Percentiles rank a stretch among this genome's conserved stretches.
phyloP scores from a whole-genome alignment of 108 stramenopile genomes.

The Seminavis robusta region DNA sequence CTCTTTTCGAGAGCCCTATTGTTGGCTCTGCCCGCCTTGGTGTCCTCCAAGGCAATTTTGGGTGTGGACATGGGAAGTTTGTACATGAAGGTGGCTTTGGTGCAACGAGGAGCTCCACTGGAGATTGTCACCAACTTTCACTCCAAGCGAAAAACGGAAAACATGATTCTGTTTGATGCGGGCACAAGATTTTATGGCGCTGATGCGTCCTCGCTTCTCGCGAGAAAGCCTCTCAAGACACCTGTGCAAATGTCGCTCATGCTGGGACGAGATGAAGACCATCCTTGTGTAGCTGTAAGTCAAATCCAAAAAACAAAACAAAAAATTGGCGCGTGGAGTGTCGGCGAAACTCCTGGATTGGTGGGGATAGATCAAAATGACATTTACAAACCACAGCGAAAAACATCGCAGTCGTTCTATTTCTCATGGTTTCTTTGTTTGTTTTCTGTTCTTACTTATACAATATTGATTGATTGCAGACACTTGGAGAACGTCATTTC shows the following conservation, averaged over 20 bases:
- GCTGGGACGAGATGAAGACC: constrained; percentile 78
- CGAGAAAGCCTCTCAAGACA: constrained; percentile 90
- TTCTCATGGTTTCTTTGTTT: background rate
- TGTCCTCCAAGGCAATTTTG: constrained; percentile 81
- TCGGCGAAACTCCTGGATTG: background rate
- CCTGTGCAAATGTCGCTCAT: constrained; percentile 76
- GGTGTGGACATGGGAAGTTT: constrained; percentile 97
- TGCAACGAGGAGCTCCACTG: constrained; percentile 94
- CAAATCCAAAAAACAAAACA: constrained; percentile 1
- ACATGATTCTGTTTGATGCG: constrained; percentile 95
- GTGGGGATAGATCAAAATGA: background rate
- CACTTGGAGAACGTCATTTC: constrained; percentile 70
- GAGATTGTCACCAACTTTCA: constrained; percentile 99
- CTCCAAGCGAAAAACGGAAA: constrained; percentile 98
- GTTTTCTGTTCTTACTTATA: constrained; percentile 4
- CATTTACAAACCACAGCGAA: no score
- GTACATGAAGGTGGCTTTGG: constrained; percentile 98
- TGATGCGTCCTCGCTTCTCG: constrained; percentile 85
- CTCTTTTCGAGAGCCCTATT: no score
- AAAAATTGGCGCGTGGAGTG: background rate
- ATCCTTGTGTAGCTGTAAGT: constrained; percentile 77
- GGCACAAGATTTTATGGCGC: constrained; percentile 93
- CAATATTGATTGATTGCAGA: constrained; percentile 21
- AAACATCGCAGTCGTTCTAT: background rate
- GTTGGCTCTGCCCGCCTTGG: constrained; percentile 39